Base-by-base conservation (phyloP, 73 alveolate genomes). In the Symbiodinium natans region DNA sequence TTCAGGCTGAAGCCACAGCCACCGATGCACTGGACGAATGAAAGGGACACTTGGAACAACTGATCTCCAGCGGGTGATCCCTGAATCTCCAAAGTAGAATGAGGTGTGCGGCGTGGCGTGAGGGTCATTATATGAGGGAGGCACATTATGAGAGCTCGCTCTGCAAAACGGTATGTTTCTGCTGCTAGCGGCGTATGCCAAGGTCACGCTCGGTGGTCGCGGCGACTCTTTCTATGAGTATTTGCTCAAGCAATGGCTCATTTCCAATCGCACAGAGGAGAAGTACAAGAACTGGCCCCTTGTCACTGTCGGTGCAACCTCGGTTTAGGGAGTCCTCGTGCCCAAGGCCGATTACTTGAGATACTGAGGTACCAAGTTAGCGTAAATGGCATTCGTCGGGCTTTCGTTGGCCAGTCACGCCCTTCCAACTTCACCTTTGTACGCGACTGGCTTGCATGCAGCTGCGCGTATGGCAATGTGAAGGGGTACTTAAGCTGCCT, bases 181-280 rank as follows among this genome's bases (percentile, higher is more conserved):
- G n/a, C n/a, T n/a, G n/a, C n/a, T n/a, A n/a, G n/a, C n/a, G n/a
- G n/a, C n/a, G 21, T n/a, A 0, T 23, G 43, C 86, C 48, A n/a
- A 77, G 86, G 48, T 77, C 31, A 77, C 86, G 25, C 86, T 77
- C n/a, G 86, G 86, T 36, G 86, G 86, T 77, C 86, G 86, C 10
- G 86, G 86, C 15, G 86, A 77, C 86, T 77, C 86, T 27, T 77
- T 77, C 86, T 77, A 77, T 38, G 86, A 77, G 86, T 77, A 77
- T 48, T 38, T 77, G 52, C 48, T 77, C 15, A 77, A 77, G 46
- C 86, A 38, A n/a, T 77, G 86, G 86, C 41, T 77, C 86, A 33
- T 36, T 31, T 31, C 86, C 48, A 77, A 77, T 77, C 41, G 86
- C 41, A 77, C 86, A 19, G 86, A 34, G 86, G 86, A 77, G 52